Evolutionary conservation across 1,139 yeast species (phyloP), one percentile per base, ranked within the genome.

Genomic region (Hanseniaspora uvarum): DNA sequence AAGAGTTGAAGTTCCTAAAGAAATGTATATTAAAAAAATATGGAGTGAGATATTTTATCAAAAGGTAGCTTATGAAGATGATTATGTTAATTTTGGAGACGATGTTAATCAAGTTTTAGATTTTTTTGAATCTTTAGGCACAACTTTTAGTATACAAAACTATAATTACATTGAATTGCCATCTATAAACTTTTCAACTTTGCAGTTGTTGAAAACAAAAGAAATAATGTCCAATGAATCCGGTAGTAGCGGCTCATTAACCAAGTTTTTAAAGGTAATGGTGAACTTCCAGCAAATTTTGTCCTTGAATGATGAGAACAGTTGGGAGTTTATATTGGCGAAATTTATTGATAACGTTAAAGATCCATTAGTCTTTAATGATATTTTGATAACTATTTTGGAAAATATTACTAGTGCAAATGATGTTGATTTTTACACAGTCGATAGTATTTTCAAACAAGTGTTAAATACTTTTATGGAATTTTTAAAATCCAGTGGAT

Each of bases 121-220:
- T 1, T 58, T 56, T 28, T 64, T 72, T 40, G 59, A 63, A 48
- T 56, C 46, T 3, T 11, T 37, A 2, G 50, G 57, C 1, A 26
- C 30, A 2, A 43, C 47, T 1, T 39, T 63, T 49, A 56, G 59
- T 21, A 55, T 65, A 2, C 39, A 55, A 0, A 68, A 65, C 54
- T 62, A 77, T 1, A 85, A 83, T 60, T 81, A 75, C 61, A 69
- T 74, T 3, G 71, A 75, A 56, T 77, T 92, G n/a, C 82, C 88
- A 3, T 71, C 72, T 0, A 68, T 89, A 3, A 79, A 77, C 40
- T 54, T 68, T 4, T 70, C 72, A 1, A 73, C 78, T 11, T 73
- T 86, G 4, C 73, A 73, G 43, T 1, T 58, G 63, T 0, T 65
- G 70, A 0, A 63, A 63, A 0, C 66, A 14, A 49, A 49, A 26